Base-by-base conservation (phyloP, 257 asterid genomes). In the Coffea eugenioides region DNA sequence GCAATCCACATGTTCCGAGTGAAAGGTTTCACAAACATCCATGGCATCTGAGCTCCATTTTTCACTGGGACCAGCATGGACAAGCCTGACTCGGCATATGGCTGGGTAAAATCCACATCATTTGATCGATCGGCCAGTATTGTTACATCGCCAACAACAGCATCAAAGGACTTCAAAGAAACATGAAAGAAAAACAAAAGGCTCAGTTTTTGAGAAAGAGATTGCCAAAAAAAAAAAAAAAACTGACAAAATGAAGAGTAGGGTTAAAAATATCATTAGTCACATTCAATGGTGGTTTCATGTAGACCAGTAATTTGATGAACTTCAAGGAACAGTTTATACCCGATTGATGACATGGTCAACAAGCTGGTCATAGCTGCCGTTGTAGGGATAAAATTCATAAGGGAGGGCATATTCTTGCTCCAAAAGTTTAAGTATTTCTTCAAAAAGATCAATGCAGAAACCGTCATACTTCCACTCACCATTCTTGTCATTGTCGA, bases 51-150 rank as follows among this genome's bases (percentile, higher is more conserved):
- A 1, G 64, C 21, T 49, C 72, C 64, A 18, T 49, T 34, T 75
- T 84, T 80, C 61, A 78, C 82, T 31, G 80, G 81, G 59, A 87
- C 90, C 57, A 80, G 7, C 90, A 87, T 84, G 21, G 86, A 79
- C 85, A 87, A 67, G 31, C 85, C 90, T 13, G 90, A 82, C 57
- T 83, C 89, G 14, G 82, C 80, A 81, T 41, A 86, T 62, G 87
- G 87, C 36, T 79, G 86, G 25, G 89, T 86, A 52, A 86, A 86
- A 51, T 84, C 89, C 78, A 86, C 82, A 59, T 57, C 67, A n/a
- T 57, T 69, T 67, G 84, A 62, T 34, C 89, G 85, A 21, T 76
- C 49, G 13, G 87, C 79, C 49, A 84, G 56, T 57, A 86, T 81
- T 6, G 89, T 86, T 64, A 86, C 65, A 9, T 86, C 87, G 0